These are phyloP conservation scores for Lactarius pseudohatsudake DNA, from an alignment of 768 basidiomycete genomes.

Conservation along the genomic window DNA sequence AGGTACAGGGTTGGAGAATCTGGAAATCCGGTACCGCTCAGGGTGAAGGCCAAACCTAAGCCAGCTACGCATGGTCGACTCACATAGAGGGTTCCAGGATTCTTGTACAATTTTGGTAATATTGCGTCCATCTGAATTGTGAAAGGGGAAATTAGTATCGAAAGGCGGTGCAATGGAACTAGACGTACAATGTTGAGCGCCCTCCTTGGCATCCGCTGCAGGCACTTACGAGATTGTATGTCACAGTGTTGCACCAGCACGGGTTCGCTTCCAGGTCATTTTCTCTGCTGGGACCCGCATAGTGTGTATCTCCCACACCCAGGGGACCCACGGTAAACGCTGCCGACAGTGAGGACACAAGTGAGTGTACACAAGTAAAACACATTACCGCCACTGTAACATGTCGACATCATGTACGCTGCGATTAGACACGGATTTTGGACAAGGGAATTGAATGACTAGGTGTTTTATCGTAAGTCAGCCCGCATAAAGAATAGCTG, in stretches of 20 bases:
- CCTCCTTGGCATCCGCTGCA: not conserved
- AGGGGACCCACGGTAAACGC: not conserved
- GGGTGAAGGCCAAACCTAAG: not conserved
- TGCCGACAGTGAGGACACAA: not conserved
- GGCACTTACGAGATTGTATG: not conserved
- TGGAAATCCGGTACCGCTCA: not conserved
- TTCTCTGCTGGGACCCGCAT: not conserved
- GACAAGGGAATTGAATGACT: not conserved
- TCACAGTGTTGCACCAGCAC: not conserved
- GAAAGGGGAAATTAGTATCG: no score
- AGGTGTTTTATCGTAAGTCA: not conserved
- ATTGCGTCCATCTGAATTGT: not conserved
- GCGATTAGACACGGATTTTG: not conserved
- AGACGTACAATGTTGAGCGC: not conserved
- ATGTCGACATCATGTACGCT: not conserved
- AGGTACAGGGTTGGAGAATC: constrained; percentile 19
- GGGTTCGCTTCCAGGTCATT: not conserved
- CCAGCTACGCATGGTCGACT: not conserved
- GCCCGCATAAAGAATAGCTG: not conserved
- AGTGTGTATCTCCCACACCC: not conserved
- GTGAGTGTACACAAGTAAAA: not conserved
- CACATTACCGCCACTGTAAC: not conserved
- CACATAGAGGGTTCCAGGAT: not conserved
- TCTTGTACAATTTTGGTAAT: not conserved
- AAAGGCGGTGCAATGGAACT: not conserved